Evolutionary conservation across 2,329 filamentous ascomycete genomes (phyloP), one percentile per base, ranked within the genome.

Genomic region (Fusarium sp.): DNA sequence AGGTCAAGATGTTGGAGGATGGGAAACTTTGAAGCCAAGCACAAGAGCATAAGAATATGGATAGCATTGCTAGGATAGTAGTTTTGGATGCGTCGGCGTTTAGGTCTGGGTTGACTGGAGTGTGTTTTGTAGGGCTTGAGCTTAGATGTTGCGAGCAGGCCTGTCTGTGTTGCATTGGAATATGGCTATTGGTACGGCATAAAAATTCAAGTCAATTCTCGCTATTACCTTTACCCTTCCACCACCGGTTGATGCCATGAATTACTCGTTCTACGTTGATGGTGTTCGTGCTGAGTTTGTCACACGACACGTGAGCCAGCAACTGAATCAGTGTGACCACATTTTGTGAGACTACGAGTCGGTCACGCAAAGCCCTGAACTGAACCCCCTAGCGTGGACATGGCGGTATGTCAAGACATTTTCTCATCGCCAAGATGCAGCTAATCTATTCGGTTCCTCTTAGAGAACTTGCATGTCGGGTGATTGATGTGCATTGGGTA

Each of bases 11-110:
- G 79, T 87, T 76, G 82, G 83, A 13, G 81, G 83, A 23, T 88
- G 86, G 85, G 84, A 88, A 72, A 84, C 85, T 6, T 71, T 88
- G 72, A 85, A 85, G 74, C 86, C 86, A 28, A 81, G 74, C 54
- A 74, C 74, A 37, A 70, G 70, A 47, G 56, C 69, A 57, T 71
- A 65, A 55, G 38, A 44, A 37, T 30, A 13, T 52, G 30, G 31
- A n/a, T n/a, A 45, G 38, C 9, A 46, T 65, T 45, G 42, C 20
- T 28, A 53, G 16, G 34, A 31, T 31, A 51, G 30, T 50, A 40
- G 47, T 47, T 20, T 64, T 65, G 44, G 44, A 44, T 65, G 41
- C 55, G 31, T 36, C 41, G 69, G 62, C 66, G 69, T 65, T 57
- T 52, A 46, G 47, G 47, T 31, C 40, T 23, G 51, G 51, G 31